phyloP scores from a whole-genome alignment of 148 eudicot species.

The Fagopyrum esculentum region DNA sequence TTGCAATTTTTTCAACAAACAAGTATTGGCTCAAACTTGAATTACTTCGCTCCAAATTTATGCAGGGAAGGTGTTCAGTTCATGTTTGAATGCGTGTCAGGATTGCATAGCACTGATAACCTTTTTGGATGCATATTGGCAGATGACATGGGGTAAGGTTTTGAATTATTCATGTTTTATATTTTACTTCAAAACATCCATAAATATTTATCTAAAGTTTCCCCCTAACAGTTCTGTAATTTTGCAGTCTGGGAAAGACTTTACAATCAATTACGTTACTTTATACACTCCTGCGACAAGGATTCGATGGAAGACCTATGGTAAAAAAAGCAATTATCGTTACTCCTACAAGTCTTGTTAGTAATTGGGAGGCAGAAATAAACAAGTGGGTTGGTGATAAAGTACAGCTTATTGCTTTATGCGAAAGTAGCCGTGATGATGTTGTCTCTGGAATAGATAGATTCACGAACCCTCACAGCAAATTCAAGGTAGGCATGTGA shows the following conservation, averaged over 20 bases:
- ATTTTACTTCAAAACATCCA: neutral
- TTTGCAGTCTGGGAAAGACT: conserved; percentile 90
- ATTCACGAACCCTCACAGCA: conserved; percentile 52
- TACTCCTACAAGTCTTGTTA: conserved; percentile 95
- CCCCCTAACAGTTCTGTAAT: conserved; percentile 9
- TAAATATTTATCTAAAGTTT: neutral
- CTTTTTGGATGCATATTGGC: conserved; percentile 95
- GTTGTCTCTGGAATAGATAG: conserved; percentile 67
- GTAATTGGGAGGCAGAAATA: conserved; percentile 99
- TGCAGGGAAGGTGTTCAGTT: conserved; percentile 99
- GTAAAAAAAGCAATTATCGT: conserved; percentile 92
- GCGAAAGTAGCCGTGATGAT: conserved; percentile 91
- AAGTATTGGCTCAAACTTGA: neutral
- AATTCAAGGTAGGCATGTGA: conserved; percentile 48
- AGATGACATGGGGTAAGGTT: conserved; percentile 95
- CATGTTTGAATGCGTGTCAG: conserved; percentile 97
- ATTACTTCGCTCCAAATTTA: conserved; percentile 11
- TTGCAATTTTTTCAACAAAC: neutral
- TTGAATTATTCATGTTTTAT: neutral
- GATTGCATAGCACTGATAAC: conserved; percentile 44
- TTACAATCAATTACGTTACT: conserved; percentile 93
- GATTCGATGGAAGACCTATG: conserved; percentile 92
- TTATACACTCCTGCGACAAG: conserved; percentile 87
- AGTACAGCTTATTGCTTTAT: conserved; percentile 79
- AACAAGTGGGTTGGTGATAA: conserved; percentile 89